A percentile compares a stretch with the other conserved stretches of the same genome.
These are phyloP conservation scores for Mycena haematopus DNA, from an alignment of 768 basidiomycete species.

Conservation along the genomic window DNA sequence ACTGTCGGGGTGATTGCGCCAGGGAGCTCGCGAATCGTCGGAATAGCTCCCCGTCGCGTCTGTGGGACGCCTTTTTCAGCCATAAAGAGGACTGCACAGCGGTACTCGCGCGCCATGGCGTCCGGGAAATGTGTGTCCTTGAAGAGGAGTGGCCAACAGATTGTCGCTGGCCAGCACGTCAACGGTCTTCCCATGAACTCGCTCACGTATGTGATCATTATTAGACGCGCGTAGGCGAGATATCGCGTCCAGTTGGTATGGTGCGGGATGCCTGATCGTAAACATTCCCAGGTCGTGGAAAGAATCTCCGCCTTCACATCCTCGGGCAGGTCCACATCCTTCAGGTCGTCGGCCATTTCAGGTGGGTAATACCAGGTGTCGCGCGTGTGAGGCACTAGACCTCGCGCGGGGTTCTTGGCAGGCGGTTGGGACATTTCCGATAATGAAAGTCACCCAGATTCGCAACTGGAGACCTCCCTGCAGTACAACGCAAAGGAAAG, in stretches of 20 bases:
- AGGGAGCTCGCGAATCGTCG: background rate
- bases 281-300: background rate
- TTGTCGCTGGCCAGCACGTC: slow-evolving; percentile 2
- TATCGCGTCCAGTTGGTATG: slow-evolving; percentile 11
- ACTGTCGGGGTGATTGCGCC: background rate
- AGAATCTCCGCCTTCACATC: slow-evolving; percentile 4
- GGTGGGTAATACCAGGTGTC: background rate
- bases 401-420: background rate
- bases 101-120: background rate
- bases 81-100: background rate
- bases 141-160: background rate
- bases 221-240: slow-evolving; percentile 4
- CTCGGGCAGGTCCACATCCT: background rate
- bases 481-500: background rate
- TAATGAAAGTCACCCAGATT: too few relatives aligned
- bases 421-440: background rate
- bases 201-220: background rate
- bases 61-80: background rate
- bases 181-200: background rate
- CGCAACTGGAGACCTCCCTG: background rate
- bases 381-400: background rate
- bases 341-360: background rate
- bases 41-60: background rate
- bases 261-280: slow-evolving; percentile 5
- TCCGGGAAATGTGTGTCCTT: background rate